These are phyloP conservation scores for Hypericum perforatum DNA, from an alignment of 345 rosid species.

Conservation along the genomic window DNA sequence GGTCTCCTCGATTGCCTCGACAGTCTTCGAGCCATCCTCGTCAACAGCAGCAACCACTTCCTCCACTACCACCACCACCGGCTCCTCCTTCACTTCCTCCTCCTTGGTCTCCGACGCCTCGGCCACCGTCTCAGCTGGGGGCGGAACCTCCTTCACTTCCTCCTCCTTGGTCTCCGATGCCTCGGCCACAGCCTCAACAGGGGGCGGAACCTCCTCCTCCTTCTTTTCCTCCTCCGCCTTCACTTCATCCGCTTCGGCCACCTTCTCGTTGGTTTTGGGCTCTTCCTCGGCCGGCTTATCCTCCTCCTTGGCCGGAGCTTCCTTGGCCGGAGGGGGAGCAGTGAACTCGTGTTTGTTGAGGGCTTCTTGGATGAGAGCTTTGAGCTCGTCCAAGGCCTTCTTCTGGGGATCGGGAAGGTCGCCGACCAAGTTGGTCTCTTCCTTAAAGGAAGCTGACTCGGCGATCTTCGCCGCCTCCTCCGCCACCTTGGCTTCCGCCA, in stretches of 20 bases:
- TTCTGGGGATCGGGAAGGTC: conserved; percentile 17
- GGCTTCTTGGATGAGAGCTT: conserved; percentile 18
- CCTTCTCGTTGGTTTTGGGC: too few species aligned
- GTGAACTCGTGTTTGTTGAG: conserved; percentile 18
- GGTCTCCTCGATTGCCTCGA: conserved; percentile 5
- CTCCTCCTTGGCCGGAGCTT: conserved; percentile 11
- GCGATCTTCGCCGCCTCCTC: conserved; percentile 6
- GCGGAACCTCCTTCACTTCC: background rate
- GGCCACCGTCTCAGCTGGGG: too few species aligned
- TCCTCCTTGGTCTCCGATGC: background rate
- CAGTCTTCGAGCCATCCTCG: conserved; percentile 1
- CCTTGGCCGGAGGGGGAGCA: conserved; percentile 14
- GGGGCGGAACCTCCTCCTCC: background rate
- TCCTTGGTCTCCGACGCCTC: too few species aligned
- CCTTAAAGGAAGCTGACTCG: conserved; percentile 15
- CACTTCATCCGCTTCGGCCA: conserved; percentile 1
- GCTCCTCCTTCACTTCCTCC: background rate
- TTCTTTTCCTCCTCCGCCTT: conserved; percentile 6
- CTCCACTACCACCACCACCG: conserved; percentile 1
- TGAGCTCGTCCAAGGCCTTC: conserved; percentile 23
- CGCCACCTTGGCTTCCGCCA: background rate
- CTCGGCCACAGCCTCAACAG: background rate
- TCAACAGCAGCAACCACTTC: background rate
- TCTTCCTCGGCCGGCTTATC: too few species aligned
- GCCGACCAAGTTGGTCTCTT: conserved; percentile 16